Conservation (phyloP, 2,329 filamentous ascomycete species). For the Truncatella angustata region DNA sequence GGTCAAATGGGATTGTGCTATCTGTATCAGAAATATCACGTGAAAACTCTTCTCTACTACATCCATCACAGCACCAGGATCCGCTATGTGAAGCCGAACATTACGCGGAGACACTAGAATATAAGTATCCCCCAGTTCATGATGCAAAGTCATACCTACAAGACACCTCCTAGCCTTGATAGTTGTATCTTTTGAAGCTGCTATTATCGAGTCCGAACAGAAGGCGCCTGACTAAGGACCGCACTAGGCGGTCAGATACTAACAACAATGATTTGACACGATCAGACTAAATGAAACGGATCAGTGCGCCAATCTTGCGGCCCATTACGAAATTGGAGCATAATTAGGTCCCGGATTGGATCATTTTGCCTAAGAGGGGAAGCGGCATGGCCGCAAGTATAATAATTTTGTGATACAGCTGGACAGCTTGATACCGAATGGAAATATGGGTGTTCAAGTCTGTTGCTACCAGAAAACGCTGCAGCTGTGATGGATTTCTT, state of each 20-base stretch:
- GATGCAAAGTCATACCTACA: neutral
- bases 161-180: neutral
- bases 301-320: neutral
- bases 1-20: too few relatives aligned
- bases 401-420: too few relatives aligned
- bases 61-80: constrained; percentile 2
- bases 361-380: too few relatives aligned
- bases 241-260: neutral
- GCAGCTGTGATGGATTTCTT: too few relatives aligned
- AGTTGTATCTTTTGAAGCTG: neutral
- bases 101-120: neutral
- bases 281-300: neutral
- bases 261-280: neutral
- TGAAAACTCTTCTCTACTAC: neutral
- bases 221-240: neutral
- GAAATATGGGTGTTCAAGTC: too few relatives aligned
- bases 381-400: too few relatives aligned
- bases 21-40: constrained; percentile 15
- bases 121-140: neutral
- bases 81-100: neutral
- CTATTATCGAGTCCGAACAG: neutral
- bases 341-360: too few relatives aligned
- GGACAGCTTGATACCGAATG: too few relatives aligned
- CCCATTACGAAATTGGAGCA: neutral
- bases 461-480: too few relatives aligned